Percentiles rank a stretch among this genome's conserved stretches.
Conservation (phyloP, 805 yeast genomes). For the Aciculoconidium aculeatum region DNA sequence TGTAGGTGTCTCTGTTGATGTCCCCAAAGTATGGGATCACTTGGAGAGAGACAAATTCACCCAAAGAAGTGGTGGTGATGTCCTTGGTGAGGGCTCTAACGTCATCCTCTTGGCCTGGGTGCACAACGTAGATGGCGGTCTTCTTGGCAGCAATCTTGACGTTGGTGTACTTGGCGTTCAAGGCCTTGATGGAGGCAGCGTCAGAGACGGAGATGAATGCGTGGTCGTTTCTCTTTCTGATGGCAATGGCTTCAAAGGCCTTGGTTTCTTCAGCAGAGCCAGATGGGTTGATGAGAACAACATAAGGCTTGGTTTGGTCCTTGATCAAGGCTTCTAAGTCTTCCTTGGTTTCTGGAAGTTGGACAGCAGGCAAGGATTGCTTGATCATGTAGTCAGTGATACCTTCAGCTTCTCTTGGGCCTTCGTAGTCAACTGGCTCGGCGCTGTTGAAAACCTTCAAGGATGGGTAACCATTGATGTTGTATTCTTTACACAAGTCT, state of each 20-base stretch:
- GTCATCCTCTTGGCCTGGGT: constrained; percentile 36
- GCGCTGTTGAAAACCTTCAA: constrained; percentile 66
- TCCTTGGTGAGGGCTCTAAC: constrained; percentile 43
- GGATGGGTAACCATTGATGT: constrained; percentile 79
- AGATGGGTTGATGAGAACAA: constrained; percentile 45
- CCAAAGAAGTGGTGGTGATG: constrained; percentile 31
- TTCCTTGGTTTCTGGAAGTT: constrained; percentile 37
- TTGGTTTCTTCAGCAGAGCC: constrained; percentile 21
- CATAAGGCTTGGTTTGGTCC: constrained; percentile 45
- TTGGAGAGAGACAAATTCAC: constrained; percentile 52
- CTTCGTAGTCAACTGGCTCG: constrained; percentile 60
- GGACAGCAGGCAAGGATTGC: constrained; percentile 69
- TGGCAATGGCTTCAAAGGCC: constrained; percentile 55
- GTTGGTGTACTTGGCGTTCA: constrained; percentile 27
- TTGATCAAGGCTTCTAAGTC: constrained; percentile 47
- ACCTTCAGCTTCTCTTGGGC: constrained; percentile 77
- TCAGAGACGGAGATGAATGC: constrained; percentile 49
- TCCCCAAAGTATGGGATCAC: constrained; percentile 83
- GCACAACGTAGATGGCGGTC: constrained; percentile 40
- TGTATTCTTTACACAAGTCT: constrained; percentile 61
- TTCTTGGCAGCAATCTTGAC: constrained; percentile 11
- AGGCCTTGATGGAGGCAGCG: constrained; percentile 32
- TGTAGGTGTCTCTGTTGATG: constrained; percentile 73
- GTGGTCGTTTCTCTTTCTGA: constrained; percentile 54
- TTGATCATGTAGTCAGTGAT: constrained; percentile 76